A percentile compares a stretch with the other conserved stretches of the same genome.
Conservation (phyloP, 1,284 basidiomycete species). For the Mycena citricolor region DNA sequence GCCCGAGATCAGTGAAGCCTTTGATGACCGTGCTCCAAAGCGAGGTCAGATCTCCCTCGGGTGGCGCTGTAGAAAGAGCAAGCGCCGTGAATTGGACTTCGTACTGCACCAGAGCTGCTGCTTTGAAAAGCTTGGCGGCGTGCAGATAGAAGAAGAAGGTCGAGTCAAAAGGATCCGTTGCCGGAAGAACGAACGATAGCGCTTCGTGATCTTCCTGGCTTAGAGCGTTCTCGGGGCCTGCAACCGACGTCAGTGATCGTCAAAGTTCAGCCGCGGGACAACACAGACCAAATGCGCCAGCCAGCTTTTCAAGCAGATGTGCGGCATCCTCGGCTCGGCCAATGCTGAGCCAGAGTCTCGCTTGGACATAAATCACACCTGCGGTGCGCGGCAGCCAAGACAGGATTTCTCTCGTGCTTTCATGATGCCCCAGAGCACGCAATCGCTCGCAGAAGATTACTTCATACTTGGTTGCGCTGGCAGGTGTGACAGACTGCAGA, state of each 20-base stretch:
- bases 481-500: slow-evolving; percentile 63
- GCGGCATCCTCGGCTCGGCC: slow-evolving; percentile 77
- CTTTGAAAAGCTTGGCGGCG: slow-evolving; percentile 71
- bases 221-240: slow-evolving; percentile 55
- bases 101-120: slow-evolving; percentile 51
- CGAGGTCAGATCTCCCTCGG: slow-evolving; percentile 53
- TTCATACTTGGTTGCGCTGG: slow-evolving; percentile 65
- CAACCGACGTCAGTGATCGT: slow-evolving; percentile 16
- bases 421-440: slow-evolving; percentile 62
- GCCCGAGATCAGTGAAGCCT: slow-evolving; percentile 68
- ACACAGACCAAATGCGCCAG: slow-evolving; percentile 72
- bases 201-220: slow-evolving; percentile 64
- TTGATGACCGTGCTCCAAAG: slow-evolving; percentile 82
- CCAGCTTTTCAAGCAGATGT: slow-evolving; percentile 70
- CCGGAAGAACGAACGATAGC: slow-evolving; percentile 62
- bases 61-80: slow-evolving; percentile 68
- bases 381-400: slow-evolving; percentile 76
- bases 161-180: slow-evolving; percentile 53
- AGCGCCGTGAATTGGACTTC: slow-evolving; percentile 76
- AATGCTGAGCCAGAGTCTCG: slow-evolving; percentile 66
- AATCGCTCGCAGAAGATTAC: slow-evolving; percentile 71
- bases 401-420: slow-evolving; percentile 63
- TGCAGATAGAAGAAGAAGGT: slow-evolving; percentile 79
- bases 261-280: slow-evolving; percentile 5
- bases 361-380: slow-evolving; percentile 73